Evolutionary conservation across 495 filamentous ascomycete genomes (phyloP), one percentile per base, ranked within the genome.

Genomic region (Penicillium mononematosum): DNA sequence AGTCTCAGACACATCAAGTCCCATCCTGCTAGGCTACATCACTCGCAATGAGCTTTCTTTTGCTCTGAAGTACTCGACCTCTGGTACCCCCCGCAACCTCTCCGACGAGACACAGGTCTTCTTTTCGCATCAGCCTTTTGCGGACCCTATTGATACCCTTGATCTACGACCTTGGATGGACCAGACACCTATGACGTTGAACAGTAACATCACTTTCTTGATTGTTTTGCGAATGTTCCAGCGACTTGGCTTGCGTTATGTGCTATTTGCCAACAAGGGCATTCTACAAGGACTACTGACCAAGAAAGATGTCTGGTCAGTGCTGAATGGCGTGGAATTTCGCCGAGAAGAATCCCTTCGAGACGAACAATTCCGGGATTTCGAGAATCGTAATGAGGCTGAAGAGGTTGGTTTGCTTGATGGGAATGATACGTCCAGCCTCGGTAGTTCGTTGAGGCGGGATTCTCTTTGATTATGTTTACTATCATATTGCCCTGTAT

Each of bases 81-180:
- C 72, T 5, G 59, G 71, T 2, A 44, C 68, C 2, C 79, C 84
- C 24, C 81, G 83, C 41, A 81, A 76, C 31, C 73, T 90, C 6
- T 80, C 84, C 0, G 81, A 81, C 6, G 83, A 86, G 53, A 90
- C 92, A 5, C 89, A 95, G 69, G 86, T 88, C 10, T 88, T 87
- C 60, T 96, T 98, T 68, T 81, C 83, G 0, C 89, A 92, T 66
- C 88, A 92, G 64, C 86, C 90, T 12, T 83, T 90, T 52, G 87
- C 89, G 1, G 91, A 96, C 59, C 86, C 89, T 2, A 70, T 78
- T n/a, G 81, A 85, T 9, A 92, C 86, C 0, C 79, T 98, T 38
- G 93, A 98, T 69, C 78, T 98, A 8, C 79, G 93, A 14, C 92
- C 91, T 6, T 98, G 93, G 92, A 96, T 98, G 90, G 94, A 98